These are phyloP conservation scores for Dactylonectria macrodidyma DNA, from an alignment of 2,329 filamentous ascomycete genomes.

Conservation along the genomic window DNA sequence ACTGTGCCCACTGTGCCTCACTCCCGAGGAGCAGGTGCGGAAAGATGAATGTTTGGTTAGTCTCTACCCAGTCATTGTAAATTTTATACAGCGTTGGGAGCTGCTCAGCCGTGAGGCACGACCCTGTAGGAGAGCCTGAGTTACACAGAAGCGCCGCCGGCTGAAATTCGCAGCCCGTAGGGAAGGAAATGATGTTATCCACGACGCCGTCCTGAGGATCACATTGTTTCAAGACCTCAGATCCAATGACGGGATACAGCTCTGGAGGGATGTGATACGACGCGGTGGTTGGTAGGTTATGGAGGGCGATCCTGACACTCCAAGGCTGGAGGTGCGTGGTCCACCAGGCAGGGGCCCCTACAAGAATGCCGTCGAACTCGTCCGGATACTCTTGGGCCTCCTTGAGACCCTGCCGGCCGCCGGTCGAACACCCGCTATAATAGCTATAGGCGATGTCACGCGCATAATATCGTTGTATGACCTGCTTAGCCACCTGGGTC, in stretches of 20 bases:
- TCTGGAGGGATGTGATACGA: conserved; percentile 24
- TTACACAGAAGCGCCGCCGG: conserved; percentile 57
- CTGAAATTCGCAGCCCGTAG: conserved; percentile 60
- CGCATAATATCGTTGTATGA: neutral
- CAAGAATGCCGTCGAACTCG: conserved; percentile 68
- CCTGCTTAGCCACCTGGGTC: neutral
- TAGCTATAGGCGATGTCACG: conserved; percentile 62
- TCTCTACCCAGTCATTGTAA: neutral
- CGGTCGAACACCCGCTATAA: conserved; percentile 72
- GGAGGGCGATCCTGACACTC: conserved; percentile 50
- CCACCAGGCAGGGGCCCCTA: conserved; percentile 64
- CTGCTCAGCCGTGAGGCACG: conserved; percentile 8
- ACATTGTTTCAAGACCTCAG: conserved; percentile 63
- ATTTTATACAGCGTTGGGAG: conserved; percentile 12
- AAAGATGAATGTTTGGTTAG: conserved; percentile 1
- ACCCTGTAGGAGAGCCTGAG: neutral
- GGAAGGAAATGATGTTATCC: conserved; percentile 64
- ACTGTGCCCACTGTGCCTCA: neutral
- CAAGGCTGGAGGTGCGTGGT: conserved; percentile 60
- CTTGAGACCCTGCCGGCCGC: conserved; percentile 71
- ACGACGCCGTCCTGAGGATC: conserved; percentile 63
- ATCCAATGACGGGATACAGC: conserved; percentile 60
- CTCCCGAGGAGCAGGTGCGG: neutral
- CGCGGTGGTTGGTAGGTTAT: neutral
- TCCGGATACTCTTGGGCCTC: conserved; percentile 67